These are phyloP conservation scores for Knoxdaviesia capensis DNA, from an alignment of 2,329 filamentous ascomycete species.

Conservation along the genomic window DNA sequence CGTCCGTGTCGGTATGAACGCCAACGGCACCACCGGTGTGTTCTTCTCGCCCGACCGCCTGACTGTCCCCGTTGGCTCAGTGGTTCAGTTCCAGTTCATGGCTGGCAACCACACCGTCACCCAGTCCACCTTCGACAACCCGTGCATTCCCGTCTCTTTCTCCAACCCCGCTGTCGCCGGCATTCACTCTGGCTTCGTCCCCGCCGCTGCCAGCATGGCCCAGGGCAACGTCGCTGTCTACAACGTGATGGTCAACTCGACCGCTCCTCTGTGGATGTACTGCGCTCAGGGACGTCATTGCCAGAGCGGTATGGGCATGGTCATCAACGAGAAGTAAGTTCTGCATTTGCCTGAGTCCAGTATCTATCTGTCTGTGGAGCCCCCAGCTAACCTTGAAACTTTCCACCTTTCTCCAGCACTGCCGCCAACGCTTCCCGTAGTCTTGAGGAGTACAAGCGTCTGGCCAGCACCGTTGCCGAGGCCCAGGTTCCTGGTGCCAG, in stretches of 20 bases:
- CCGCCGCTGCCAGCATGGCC: conserved; percentile 30
- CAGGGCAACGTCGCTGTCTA: conserved; percentile 41
- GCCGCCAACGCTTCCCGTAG: conserved; percentile 29
- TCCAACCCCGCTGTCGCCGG: conserved; percentile 31
- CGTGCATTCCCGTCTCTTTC: conserved; percentile 32
- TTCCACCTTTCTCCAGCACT: conserved; percentile 14
- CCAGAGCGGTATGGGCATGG: conserved; percentile 54
- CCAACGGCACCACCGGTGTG: conserved; percentile 27
- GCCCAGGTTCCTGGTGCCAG: conserved; percentile 8
- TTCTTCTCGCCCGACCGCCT: conserved; percentile 48
- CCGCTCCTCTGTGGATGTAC: conserved; percentile 59
- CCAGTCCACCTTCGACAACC: conserved; percentile 50
- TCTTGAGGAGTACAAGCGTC: conserved; percentile 24
- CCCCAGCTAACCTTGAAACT: no score
- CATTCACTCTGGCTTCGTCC: conserved; percentile 49
- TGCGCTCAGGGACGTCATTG: conserved; percentile 60
- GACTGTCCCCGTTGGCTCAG: conserved; percentile 44
- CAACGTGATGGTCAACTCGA: conserved; percentile 48
- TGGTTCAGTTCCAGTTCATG: conserved; percentile 48
- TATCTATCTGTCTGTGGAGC: neutral
- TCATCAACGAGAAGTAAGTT: conserved; percentile 53
- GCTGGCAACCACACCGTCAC: conserved; percentile 59
- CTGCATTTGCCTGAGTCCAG: neutral
- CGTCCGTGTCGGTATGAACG: conserved; percentile 38
- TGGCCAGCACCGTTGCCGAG: conserved; percentile 15